These are phyloP conservation scores for Primulina huaijiensis DNA, from an alignment of 257 asterid species.

Conservation along the genomic window DNA sequence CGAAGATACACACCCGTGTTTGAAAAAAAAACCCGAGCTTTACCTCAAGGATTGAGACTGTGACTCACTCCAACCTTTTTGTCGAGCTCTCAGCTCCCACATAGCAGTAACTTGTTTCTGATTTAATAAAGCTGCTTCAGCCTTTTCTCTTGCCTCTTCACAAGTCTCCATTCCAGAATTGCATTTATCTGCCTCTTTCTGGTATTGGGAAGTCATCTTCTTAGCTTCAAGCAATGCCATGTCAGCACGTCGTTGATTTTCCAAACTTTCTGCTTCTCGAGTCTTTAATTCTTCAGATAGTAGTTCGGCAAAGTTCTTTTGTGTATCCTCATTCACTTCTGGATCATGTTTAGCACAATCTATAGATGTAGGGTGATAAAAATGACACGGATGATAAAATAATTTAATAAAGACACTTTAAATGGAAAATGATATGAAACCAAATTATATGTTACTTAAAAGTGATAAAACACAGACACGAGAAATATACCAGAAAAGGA, in stretches of 20 bases:
- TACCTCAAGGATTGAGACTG: background rate
- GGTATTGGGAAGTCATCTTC: conserved; percentile 87
- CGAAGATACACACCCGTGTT: background rate
- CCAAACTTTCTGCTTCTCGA: conserved; percentile 75
- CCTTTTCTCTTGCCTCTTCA: conserved; percentile 90
- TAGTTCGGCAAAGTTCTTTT: conserved; percentile 78
- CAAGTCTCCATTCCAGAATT: conserved; percentile 97
- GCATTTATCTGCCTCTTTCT: conserved; percentile 96
- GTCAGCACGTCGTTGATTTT: conserved; percentile 80
- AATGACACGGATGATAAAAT: background rate
- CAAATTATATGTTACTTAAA: background rate
- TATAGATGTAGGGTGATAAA: conserved; percentile 28
- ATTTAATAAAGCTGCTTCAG: conserved; percentile 61
- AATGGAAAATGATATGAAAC: background rate
- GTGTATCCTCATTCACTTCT: conserved; percentile 76
- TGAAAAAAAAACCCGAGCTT: background rate
- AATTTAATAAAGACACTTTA: background rate
- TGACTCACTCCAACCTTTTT: conserved; percentile 76
- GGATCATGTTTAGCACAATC: conserved; percentile 91
- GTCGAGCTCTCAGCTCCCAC: conserved; percentile 90
- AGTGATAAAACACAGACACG: conserved; percentile 3
- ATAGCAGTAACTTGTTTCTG: conserved; percentile 70
- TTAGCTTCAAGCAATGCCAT: conserved; percentile 88
- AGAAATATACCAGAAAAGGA: conserved; percentile 60
- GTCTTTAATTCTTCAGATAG: conserved; percentile 77